Evolutionary conservation across 108 stramenopile species (phyloP).

Genomic region (Cyclotella baltica): DNA sequence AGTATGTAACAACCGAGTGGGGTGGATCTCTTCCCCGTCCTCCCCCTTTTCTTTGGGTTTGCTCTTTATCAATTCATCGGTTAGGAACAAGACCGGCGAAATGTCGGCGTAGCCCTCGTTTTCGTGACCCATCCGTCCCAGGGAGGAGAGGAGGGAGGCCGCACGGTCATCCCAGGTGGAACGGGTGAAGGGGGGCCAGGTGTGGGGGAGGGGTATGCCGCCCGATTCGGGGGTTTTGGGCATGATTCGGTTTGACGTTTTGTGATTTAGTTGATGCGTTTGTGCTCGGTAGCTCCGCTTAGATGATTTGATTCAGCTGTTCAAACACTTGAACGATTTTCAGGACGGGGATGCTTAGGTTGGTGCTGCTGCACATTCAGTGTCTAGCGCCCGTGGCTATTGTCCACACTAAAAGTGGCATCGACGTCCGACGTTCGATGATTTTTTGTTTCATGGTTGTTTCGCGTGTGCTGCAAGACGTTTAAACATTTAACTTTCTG

Average conservation of each 20-base stretch:
- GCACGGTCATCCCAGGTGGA: slow-evolving; percentile 51
- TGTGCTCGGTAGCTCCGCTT: neutral
- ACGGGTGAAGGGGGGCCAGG: slow-evolving; percentile 52
- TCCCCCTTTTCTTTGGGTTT: neutral
- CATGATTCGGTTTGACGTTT: slow-evolving; percentile 13
- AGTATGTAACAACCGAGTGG: slow-evolving; percentile 37
- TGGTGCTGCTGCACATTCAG: no score
- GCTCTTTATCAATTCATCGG: neutral
- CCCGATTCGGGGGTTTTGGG: slow-evolving; percentile 48
- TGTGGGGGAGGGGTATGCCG: slow-evolving; percentile 52
- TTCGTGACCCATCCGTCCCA: slow-evolving; percentile 49
- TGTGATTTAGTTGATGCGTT: neutral
- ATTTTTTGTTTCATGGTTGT: no score
- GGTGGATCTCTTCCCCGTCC: slow-evolving; percentile 4
- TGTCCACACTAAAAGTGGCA: no score
- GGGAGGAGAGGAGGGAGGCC: slow-evolving; percentile 27
- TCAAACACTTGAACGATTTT: no score
- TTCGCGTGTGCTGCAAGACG: no score
- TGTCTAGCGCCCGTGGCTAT: no score
- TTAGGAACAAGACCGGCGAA: neutral
- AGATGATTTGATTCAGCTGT: no score
- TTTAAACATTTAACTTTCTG: no score
- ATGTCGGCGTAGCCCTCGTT: slow-evolving; percentile 29
- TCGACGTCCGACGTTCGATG: no score
- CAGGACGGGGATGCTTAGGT: no score